Percentiles rank a stretch among this genome's conserved stretches.
Conservation (phyloP, 1,284 basidiomycete species). For the Vanrija sp. region DNA sequence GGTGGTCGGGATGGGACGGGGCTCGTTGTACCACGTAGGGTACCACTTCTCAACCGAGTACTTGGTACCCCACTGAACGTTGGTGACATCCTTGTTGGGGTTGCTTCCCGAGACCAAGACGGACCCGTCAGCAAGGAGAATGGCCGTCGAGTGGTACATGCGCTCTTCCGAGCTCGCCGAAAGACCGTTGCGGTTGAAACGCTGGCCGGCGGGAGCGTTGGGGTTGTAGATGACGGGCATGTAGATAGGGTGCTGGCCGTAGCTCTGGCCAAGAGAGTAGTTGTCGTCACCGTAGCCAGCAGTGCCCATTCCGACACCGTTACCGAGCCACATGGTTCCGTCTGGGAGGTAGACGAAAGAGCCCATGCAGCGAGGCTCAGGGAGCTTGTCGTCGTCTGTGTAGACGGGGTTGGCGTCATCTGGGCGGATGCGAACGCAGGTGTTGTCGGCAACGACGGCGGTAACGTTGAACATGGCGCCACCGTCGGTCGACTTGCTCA, state of each 20-base stretch:
- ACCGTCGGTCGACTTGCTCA: constrained; percentile 39
- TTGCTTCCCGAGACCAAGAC: constrained; percentile 72
- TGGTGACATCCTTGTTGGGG: constrained; percentile 72
- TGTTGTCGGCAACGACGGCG: constrained; percentile 43
- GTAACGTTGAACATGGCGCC: constrained; percentile 46
- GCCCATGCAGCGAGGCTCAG: constrained; percentile 75
- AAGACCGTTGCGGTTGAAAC: constrained; percentile 67
- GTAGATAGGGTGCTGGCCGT: constrained; percentile 47
- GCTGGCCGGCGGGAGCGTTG: constrained; percentile 58
- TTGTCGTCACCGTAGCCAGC: constrained; percentile 52
- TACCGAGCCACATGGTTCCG: constrained; percentile 55
- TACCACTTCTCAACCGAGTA: constrained; percentile 49
- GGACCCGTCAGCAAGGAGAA: constrained; percentile 80
- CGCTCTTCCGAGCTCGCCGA: constrained; percentile 65
- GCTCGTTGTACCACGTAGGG: constrained; percentile 56
- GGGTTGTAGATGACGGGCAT: constrained; percentile 59
- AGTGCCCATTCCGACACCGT: constrained; percentile 67
- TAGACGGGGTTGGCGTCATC: constrained; percentile 65
- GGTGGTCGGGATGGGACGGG: constrained; percentile 58
- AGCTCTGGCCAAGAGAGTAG: constrained; percentile 41
- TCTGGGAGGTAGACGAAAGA: constrained; percentile 54
- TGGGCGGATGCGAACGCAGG: constrained; percentile 62
- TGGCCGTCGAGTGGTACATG: constrained; percentile 81
- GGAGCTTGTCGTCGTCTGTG: constrained; percentile 64
- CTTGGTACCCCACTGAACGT: constrained; percentile 38